These are phyloP conservation scores for Golubevia sp. DNA, from an alignment of 1,284 basidiomycete genomes.

Conservation along the genomic window DNA sequence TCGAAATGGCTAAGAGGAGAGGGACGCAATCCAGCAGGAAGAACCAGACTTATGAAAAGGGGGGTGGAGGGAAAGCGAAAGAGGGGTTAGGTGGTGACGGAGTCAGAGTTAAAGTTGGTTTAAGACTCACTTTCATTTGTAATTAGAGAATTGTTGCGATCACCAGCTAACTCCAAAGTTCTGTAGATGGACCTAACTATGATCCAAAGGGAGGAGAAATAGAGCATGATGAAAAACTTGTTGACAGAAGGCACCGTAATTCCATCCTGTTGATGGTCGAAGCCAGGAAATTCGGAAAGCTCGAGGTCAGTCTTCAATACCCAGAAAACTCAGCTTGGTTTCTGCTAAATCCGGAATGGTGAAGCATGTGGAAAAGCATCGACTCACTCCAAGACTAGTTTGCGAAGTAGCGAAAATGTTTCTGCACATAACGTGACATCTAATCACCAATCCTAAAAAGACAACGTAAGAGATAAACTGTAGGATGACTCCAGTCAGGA, in stretches of 20 bases:
- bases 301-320: too few relatives aligned
- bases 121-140: slow-evolving; percentile 33
- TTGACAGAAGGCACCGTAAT: neutral
- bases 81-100: neutral
- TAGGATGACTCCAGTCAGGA: slow-evolving; percentile 28
- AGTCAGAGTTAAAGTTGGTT: too few relatives aligned
- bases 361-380: too few relatives aligned
- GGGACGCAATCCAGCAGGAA: slow-evolving; percentile 32
- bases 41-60: slow-evolving; percentile 14
- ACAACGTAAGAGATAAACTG: slow-evolving; percentile 34
- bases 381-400: too few relatives aligned
- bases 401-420: too few relatives aligned
- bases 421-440: too few relatives aligned
- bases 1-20: slow-evolving; percentile 23
- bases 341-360: too few relatives aligned
- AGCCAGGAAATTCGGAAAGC: too few relatives aligned
- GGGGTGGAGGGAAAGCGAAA: neutral
- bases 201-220: slow-evolving; percentile 16
- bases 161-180: slow-evolving; percentile 34
- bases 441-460: slow-evolving; percentile 9
- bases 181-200: slow-evolving; percentile 32
- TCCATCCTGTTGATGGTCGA: too few relatives aligned
- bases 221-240: slow-evolving; percentile 6
- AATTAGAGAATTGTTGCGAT: slow-evolving; percentile 28
- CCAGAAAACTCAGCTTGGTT: too few relatives aligned